Percentiles rank a stretch among this genome's conserved stretches.
Conservation (phyloP, 1,284 basidiomycete species). For the Bondarzewia mesenterica region DNA sequence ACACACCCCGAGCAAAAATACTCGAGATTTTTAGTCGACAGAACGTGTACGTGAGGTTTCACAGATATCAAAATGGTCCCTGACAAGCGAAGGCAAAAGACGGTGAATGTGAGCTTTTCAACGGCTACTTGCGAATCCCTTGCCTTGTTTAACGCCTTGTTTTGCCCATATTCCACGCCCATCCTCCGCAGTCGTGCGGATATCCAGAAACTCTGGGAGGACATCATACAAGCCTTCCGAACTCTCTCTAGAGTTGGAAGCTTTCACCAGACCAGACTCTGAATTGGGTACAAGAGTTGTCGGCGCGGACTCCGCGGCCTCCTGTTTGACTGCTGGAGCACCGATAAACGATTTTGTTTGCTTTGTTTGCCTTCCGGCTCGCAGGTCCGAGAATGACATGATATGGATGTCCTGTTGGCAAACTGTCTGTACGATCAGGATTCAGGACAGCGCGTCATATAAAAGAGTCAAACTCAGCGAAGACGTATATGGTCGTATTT, state of each 20-base stretch:
- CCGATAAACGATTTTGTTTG: constrained; percentile 15
- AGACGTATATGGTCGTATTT: too few relatives aligned
- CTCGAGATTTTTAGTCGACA: constrained; percentile 58
- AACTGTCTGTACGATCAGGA: too few relatives aligned
- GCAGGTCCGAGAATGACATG: constrained; percentile 17
- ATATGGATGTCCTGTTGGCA: too few relatives aligned
- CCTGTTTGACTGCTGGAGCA: not conserved
- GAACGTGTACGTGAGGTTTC: constrained; percentile 53
- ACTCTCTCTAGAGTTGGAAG: too few relatives aligned
- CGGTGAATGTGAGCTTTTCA: not conserved
- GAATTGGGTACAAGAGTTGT: not conserved
- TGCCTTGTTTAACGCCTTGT: constrained; percentile 30
- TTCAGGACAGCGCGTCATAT: too few relatives aligned
- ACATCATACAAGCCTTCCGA: constrained; percentile 12
- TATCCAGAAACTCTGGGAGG: constrained; percentile 17
- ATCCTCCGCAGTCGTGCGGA: constrained; percentile 11
- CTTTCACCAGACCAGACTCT: not conserved
- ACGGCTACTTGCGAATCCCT: constrained; percentile 5
- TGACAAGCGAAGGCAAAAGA: constrained; percentile 23
- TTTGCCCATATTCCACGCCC: constrained; percentile 28
- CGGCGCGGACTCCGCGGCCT: not conserved
- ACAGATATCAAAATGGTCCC: constrained; percentile 51
- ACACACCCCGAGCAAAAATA: constrained; percentile 67
- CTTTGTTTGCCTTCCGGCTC: constrained; percentile 10
- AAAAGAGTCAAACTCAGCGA: too few relatives aligned